A percentile compares a stretch with the other conserved stretches of the same genome.
phyloP scores from a whole-genome alignment of 148 eudicot genomes.

The Simmondsia chinensis region DNA sequence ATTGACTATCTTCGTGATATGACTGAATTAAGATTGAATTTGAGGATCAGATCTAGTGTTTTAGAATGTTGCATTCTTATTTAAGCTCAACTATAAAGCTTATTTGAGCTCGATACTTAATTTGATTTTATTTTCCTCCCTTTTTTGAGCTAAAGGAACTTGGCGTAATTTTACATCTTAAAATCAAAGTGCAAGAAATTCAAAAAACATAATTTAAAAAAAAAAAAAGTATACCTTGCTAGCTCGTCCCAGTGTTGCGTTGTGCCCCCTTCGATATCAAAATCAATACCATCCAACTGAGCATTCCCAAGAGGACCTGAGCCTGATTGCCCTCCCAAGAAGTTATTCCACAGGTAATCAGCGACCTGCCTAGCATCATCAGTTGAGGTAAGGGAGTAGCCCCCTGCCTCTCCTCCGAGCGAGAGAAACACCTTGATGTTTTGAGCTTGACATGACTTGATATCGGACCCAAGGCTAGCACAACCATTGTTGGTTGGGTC shows the following conservation, averaged over 20 bases:
- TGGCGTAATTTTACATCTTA: too few relatives aligned
- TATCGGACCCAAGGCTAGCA: not conserved
- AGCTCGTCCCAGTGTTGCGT: constrained; percentile 9
- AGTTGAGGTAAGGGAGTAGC: constrained; percentile 9
- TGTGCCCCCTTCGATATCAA: constrained; percentile 21
- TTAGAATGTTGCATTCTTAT: too few relatives aligned
- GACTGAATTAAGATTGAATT: too few relatives aligned
- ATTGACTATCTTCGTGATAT: too few relatives aligned
- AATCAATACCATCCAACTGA: constrained; percentile 18
- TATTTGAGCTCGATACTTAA: too few relatives aligned
- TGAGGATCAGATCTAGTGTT: too few relatives aligned
- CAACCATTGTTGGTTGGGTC: constrained; percentile 10
- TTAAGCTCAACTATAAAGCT: too few relatives aligned
- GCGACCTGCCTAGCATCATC: constrained; percentile 15
- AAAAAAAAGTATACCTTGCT: too few relatives aligned
- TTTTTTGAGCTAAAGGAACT: too few relatives aligned
- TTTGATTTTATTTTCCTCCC: too few relatives aligned
- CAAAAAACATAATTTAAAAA: too few relatives aligned
- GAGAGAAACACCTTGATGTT: constrained; percentile 19
- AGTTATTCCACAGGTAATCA: constrained; percentile 15
- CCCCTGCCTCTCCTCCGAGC: constrained; percentile 11
- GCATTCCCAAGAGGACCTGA: constrained; percentile 16
- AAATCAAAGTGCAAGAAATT: too few relatives aligned
- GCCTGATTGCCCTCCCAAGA: constrained; percentile 9
- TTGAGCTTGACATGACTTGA: not conserved